phyloP scores from a whole-genome alignment of 2,329 filamentous ascomycete species.

The Alternaria panax region DNA sequence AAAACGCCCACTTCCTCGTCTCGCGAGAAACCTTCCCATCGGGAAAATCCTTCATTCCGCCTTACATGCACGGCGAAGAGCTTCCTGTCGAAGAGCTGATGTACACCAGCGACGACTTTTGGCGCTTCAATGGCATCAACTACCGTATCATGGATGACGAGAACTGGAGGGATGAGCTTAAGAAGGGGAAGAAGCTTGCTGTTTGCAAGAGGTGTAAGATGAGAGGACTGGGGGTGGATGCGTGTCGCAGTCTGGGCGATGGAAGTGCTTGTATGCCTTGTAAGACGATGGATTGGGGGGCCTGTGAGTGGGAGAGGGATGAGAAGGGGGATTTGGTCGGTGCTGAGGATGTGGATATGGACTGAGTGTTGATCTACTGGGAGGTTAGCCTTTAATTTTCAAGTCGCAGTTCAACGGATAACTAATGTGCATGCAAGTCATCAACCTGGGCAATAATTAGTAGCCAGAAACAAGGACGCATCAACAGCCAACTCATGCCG shows the following conservation, averaged over 20 bases:
- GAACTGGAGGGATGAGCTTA: constrained; percentile 20
- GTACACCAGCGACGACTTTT: constrained; percentile 42
- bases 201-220: constrained; percentile 22
- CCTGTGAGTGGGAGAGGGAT: constrained; percentile 19
- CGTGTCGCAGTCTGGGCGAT: constrained; percentile 26
- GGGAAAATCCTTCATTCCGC: constrained; percentile 37
- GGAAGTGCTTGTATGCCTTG: constrained; percentile 27
- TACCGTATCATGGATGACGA: constrained; percentile 38
- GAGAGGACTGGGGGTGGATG: constrained; percentile 13
- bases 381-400: background rate
- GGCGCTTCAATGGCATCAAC: constrained; percentile 36
- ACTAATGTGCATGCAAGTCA: background rate
- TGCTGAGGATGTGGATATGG: background rate
- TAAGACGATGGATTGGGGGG: constrained; percentile 1
- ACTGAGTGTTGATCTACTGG: background rate
- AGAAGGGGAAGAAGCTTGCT: constrained; percentile 14
- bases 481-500: background rate
- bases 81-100: constrained; percentile 34
- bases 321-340: background rate
- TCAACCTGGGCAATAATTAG: background rate
- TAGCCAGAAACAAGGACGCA: background rate
- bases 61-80: constrained; percentile 48
- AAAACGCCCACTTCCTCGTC: constrained; percentile 31
- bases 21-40: constrained; percentile 32
- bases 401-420: background rate